Base-by-base conservation (phyloP, 148 eudicot species). In the Silene latifolia region DNA sequence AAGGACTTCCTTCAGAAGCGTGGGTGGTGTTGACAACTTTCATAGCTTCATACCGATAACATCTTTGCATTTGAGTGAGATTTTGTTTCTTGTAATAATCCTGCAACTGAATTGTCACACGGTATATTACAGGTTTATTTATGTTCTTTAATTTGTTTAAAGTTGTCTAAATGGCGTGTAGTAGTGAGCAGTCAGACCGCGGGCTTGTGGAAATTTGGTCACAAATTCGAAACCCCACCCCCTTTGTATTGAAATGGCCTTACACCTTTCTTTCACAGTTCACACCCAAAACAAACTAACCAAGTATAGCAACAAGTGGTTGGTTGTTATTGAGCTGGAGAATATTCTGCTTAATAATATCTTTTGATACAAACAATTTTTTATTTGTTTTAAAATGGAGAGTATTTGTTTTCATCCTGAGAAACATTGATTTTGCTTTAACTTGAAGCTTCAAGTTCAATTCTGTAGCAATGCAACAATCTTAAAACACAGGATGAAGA, bases 1-100 rank as follows among this genome's bases (percentile, higher is more conserved):
- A 85, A 59, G 72, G 84, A 83, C 85, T 88, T 90, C 79, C 72
- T 88, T 4, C 70, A 73, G 67, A 88, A 67, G 1, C 84, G 88
- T 57, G 80, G 87, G 63, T 74, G 82, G 82, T 86, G 76, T 23
- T 80, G 63, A 75, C 15, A 9, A 19, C 53, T 56, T 13, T 62
- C 8, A 13, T 18, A 23, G n/a, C 59, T 19, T 46, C 25, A 0
- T 1, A 48, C 1, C 13, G 61, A 67, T 76, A 69, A 69, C 74
- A 60, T 17, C 4, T 61, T 17, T 11, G 10, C 74, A 66, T 75
- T 70, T 39, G 42, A 14, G 72, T 66, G 15, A 46, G 65, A 29
- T 70, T 70, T 62, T 62, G n/a, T 25, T n/a, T 2, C 68, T 53
- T 53, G 73, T 70, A 77, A 77, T 77, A 77, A 77, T 56, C 27